A percentile compares a stretch with the other conserved stretches of the same genome.
phyloP scores from a whole-genome alignment of 2,329 filamentous ascomycete species.

The Exophiala sp. region DNA sequence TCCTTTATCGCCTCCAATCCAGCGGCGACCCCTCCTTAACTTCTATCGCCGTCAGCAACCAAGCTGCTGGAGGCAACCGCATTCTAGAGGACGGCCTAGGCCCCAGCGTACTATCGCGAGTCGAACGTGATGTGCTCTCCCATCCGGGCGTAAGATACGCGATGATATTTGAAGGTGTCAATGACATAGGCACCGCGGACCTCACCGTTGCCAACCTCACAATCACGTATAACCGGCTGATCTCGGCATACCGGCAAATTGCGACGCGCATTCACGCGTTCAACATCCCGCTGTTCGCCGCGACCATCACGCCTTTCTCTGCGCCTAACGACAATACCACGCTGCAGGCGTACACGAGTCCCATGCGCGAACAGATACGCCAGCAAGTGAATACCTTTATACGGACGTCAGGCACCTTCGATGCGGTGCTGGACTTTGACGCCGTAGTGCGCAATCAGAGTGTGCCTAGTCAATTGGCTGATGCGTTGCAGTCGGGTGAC shows the following conservation, averaged over 20 bases:
- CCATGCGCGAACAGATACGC: constrained; percentile 55
- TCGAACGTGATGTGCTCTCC: constrained; percentile 62
- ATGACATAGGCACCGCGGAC: constrained; percentile 60
- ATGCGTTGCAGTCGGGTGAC: constrained; percentile 59
- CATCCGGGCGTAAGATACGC: constrained; percentile 58
- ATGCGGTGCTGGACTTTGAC: constrained; percentile 63
- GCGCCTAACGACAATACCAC: constrained; percentile 34
- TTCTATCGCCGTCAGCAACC: constrained; percentile 58
- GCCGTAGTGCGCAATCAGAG: constrained; percentile 51
- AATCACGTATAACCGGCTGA: constrained; percentile 50
- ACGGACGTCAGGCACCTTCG: constrained; percentile 53
- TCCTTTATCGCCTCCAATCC: constrained; percentile 52
- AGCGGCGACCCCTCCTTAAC: constrained; percentile 35
- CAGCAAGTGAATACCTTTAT: constrained; percentile 62
- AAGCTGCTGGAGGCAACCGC: constrained; percentile 67
- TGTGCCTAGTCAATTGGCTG: constrained; percentile 48
- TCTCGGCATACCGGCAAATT: constrained; percentile 59
- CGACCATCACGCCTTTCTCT: constrained; percentile 64
- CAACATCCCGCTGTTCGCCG: constrained; percentile 57
- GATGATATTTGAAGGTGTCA: constrained; percentile 66
- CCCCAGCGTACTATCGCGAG: constrained; percentile 57
- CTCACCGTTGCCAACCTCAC: constrained; percentile 45
- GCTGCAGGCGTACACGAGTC: constrained; percentile 52
- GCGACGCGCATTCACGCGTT: constrained; percentile 52
- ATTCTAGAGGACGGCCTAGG: constrained; percentile 61